phyloP scores from a whole-genome alignment of 768 basidiomycete genomes.

The Suillus paluster region DNA sequence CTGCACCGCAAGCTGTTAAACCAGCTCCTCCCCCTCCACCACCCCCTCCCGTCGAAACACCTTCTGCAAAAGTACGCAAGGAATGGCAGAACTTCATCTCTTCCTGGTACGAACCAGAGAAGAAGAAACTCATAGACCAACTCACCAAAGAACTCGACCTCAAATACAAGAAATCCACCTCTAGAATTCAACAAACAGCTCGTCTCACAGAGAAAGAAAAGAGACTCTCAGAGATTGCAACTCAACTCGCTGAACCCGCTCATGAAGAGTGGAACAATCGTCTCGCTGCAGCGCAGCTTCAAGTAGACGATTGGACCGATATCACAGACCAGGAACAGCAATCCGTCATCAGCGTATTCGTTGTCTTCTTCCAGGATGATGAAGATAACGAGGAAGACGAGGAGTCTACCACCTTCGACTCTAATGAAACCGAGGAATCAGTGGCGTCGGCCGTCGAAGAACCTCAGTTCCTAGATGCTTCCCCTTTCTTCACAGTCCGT shows the following conservation, averaged over 20 bases:
- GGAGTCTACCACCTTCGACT: slow-evolving; percentile 4
- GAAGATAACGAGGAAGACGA: slow-evolving; percentile 28
- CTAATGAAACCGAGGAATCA: slow-evolving; percentile 4
- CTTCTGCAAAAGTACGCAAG: slow-evolving; percentile 31
- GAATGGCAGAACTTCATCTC: slow-evolving; percentile 34
- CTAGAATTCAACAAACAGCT: slow-evolving; percentile 30
- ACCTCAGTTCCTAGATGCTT: slow-evolving; percentile 10
- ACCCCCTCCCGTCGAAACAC: slow-evolving; percentile 20
- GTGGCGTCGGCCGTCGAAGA: slow-evolving; percentile 23
- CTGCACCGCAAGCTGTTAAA: not conserved
- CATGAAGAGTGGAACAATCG: slow-evolving; percentile 39
- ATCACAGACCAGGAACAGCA: slow-evolving; percentile 38
- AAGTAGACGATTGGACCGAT: slow-evolving; percentile 35
- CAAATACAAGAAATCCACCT: slow-evolving; percentile 34
- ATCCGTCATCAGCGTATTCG: slow-evolving; percentile 32
- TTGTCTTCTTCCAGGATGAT: slow-evolving; percentile 30
- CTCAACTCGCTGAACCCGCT: slow-evolving; percentile 32
- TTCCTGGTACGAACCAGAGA: slow-evolving; percentile 35
- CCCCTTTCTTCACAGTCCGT: slow-evolving; percentile 1
- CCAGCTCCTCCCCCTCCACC: slow-evolving; percentile 17
- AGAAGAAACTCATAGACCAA: slow-evolving; percentile 33
- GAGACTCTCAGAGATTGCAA: slow-evolving; percentile 24
- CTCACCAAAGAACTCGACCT: slow-evolving; percentile 33
- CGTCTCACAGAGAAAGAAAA: slow-evolving; percentile 35
- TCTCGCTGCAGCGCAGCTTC: slow-evolving; percentile 31